Percentiles rank a stretch among this genome's conserved stretches.
Conservation (phyloP, 495 filamentous ascomycete genomes). For the Penicillium flavigenum region DNA sequence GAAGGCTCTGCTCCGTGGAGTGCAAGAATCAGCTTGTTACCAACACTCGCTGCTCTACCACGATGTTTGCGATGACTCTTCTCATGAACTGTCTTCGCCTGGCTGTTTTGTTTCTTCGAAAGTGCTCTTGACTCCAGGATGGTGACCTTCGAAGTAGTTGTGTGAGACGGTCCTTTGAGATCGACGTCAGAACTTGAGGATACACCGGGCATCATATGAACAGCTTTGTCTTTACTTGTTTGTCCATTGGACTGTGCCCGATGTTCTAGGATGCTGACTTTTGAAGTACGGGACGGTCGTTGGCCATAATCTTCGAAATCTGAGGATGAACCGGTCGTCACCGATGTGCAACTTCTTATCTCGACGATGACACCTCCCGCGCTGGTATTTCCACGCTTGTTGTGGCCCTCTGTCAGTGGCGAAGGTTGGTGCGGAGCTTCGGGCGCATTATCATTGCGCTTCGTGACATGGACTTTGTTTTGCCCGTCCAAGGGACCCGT, state of each 20-base stretch:
- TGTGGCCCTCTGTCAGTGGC: neutral
- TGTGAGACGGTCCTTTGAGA: neutral
- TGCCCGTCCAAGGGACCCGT: neutral
- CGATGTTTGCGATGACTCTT: neutral
- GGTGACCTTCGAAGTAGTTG: constrained; percentile 4
- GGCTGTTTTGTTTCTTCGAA: neutral
- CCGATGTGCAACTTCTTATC: constrained; percentile 16
- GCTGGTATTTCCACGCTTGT: neutral
- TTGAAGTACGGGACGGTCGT: neutral
- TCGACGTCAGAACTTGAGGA: neutral
- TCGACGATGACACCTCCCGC: constrained; percentile 2
- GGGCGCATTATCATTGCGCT: neutral
- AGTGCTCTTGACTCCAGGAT: constrained; percentile 6
- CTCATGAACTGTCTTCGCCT: neutral
- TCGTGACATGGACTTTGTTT: neutral
- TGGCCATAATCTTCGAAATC: neutral
- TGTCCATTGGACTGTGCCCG: constrained; percentile 4
- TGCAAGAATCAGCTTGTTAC: constrained; percentile 30
- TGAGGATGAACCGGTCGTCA: neutral
- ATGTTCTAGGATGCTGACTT: constrained; percentile 10
- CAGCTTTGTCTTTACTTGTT: neutral
- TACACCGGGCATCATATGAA: neutral
- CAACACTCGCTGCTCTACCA: constrained; percentile 33
- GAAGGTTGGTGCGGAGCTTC: neutral
- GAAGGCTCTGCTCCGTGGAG: constrained; percentile 15